Evolutionary conservation across 768 basidiomycete genomes (phyloP).

Genomic region (Rhodotorula toruloides): DNA sequence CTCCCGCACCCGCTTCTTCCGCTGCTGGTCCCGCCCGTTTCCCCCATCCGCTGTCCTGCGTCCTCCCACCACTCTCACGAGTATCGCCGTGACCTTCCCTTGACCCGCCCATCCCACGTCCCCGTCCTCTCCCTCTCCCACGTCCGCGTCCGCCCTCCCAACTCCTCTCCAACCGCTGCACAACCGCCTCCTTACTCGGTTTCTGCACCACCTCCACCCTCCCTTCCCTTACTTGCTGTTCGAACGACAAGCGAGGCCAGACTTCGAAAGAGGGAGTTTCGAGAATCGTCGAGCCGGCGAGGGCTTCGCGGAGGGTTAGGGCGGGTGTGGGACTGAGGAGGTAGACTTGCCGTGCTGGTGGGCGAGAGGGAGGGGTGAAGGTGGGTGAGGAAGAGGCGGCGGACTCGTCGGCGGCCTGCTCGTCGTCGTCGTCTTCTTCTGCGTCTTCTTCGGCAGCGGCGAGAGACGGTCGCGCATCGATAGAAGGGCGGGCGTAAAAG

Average conservation of each 20-base stretch:
- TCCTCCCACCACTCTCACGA: not conserved
- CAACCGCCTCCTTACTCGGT: slow-evolving; percentile 1
- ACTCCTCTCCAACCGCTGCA: not conserved
- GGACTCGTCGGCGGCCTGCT: not conserved
- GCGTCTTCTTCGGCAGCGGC: too few relatives aligned
- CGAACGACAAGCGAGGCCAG: slow-evolving; percentile 31
- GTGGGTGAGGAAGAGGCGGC: not conserved
- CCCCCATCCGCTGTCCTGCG: slow-evolving; percentile 36
- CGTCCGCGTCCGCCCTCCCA: not conserved
- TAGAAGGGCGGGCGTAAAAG: slow-evolving; percentile 1
- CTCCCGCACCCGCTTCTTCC: not conserved
- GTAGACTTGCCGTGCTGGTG: not conserved
- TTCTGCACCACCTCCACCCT: slow-evolving; percentile 17
- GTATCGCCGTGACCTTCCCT: not conserved
- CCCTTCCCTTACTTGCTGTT: slow-evolving; percentile 19
- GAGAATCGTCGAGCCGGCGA: slow-evolving; percentile 22
- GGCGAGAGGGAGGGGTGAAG: not conserved
- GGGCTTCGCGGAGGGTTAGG: slow-evolving; percentile 15
- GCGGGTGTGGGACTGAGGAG: not conserved
- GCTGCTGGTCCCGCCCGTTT: not conserved
- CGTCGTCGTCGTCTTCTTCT: too few relatives aligned
- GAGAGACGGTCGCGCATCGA: not conserved
- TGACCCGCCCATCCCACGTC: slow-evolving; percentile 1
- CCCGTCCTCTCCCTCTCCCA: slow-evolving; percentile 15
- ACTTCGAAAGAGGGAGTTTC: slow-evolving; percentile 33